phyloP scores from a whole-genome alignment of 192 early-diverging fungal species.

The Coemansia furcata region DNA sequence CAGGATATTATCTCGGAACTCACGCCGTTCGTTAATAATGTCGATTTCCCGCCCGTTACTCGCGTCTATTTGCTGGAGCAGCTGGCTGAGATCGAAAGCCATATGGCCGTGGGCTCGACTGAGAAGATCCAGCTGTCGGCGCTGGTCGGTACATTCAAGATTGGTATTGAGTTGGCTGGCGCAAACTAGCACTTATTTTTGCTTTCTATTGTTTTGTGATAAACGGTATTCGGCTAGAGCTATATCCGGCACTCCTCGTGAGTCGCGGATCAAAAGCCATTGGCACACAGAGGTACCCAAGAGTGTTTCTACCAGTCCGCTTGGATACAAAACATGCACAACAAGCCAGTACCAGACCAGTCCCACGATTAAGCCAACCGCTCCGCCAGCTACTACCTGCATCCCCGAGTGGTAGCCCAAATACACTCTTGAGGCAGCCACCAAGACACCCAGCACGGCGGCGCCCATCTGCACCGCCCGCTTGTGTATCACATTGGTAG shows the following conservation, averaged over 20 bases:
- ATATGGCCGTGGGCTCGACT: slow-evolving; percentile 76
- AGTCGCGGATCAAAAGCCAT: slow-evolving; percentile 49
- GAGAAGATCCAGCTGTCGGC: slow-evolving; percentile 88
- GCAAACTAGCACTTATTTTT: slow-evolving; percentile 11
- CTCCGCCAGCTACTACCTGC: slow-evolving; percentile 29
- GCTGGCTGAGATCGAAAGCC: slow-evolving; percentile 84
- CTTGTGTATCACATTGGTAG: slow-evolving; percentile 9
- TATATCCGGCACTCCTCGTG: slow-evolving; percentile 24
- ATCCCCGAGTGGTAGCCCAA: slow-evolving; percentile 35
- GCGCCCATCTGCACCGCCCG: slow-evolving; percentile 21
- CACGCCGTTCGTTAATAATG: slow-evolving; percentile 57
- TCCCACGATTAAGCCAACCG: slow-evolving; percentile 19
- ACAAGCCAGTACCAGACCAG: slow-evolving; percentile 23
- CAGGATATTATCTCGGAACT: slow-evolving; percentile 88
- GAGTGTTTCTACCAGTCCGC: slow-evolving; percentile 1
- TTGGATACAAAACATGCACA: slow-evolving; percentile 15
- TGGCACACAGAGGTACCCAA: slow-evolving; percentile 12
- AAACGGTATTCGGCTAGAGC: slow-evolving; percentile 38
- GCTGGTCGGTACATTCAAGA: slow-evolving; percentile 83
- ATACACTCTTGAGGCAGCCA: slow-evolving; percentile 38
- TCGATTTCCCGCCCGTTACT: slow-evolving; percentile 74
- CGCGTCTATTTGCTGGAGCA: slow-evolving; percentile 72
- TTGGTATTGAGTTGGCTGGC: slow-evolving; percentile 66
- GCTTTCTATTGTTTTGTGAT: slow-evolving; percentile 6
- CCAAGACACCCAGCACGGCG: slow-evolving; percentile 11